Evolutionary conservation across 169 alveolate genomes (phyloP).

Genomic region (Babesia ovata): DNA sequence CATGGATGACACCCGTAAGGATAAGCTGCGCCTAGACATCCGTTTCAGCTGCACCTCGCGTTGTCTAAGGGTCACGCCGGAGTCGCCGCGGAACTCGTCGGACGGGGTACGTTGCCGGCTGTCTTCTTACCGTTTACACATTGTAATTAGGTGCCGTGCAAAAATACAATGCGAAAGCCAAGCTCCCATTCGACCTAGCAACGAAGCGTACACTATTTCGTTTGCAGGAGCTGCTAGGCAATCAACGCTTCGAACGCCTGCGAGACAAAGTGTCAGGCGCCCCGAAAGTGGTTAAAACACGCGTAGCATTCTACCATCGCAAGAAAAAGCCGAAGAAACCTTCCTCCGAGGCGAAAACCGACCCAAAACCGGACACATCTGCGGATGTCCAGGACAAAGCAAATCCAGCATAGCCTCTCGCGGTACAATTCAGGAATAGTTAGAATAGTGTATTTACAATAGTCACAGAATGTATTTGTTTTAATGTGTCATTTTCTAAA

Average conservation of each 20-base stretch:
- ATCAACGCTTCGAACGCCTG: slow-evolving; percentile 14
- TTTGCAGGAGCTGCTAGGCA: slow-evolving; percentile 37
- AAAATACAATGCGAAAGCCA: slow-evolving; percentile 40
- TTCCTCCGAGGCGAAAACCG: background rate
- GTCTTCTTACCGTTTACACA: background rate
- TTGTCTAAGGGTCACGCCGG: slow-evolving; percentile 53
- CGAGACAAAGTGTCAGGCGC: slow-evolving; percentile 15
- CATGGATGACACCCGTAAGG: slow-evolving; percentile 65
- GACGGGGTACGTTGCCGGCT: slow-evolving; percentile 20
- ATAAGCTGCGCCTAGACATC: background rate
- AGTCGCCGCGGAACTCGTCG: slow-evolving; percentile 39
- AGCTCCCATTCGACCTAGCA: slow-evolving; percentile 63
- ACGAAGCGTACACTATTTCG: slow-evolving; percentile 12
- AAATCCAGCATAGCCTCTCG: too few species aligned
- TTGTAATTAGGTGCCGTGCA: slow-evolving; percentile 48
- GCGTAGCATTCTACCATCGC: slow-evolving; percentile 53
- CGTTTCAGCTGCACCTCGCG: slow-evolving; percentile 54
- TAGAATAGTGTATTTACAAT: too few species aligned
- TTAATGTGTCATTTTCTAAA: too few species aligned
- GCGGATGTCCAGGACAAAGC: background rate
- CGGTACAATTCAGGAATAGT: too few species aligned
- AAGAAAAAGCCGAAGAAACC: slow-evolving; percentile 17
- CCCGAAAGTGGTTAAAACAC: slow-evolving; percentile 25
- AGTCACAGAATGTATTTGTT: too few species aligned
- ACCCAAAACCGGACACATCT: background rate